Base-by-base conservation (phyloP, 2,329 filamentous ascomycete species). In the Penicillium sclerotiorum region DNA sequence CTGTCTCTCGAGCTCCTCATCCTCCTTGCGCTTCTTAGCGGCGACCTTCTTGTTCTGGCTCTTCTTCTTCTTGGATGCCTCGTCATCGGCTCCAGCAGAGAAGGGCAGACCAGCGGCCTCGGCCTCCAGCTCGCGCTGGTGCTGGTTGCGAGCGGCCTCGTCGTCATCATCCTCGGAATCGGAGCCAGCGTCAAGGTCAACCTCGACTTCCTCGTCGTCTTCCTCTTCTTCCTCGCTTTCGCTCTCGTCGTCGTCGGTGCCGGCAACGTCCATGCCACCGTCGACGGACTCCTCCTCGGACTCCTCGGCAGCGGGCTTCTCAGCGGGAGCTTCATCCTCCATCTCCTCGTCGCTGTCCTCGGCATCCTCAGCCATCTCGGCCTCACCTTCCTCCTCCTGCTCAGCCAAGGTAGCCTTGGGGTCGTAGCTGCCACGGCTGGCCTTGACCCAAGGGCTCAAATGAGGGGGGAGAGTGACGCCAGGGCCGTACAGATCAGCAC, bases 401-500 rank as follows among this genome's bases (percentile, higher is more conserved):
- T 93, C 90, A 53, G 88, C 90, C 47, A 97, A 79, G 28, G 90
- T 84, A 52, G 89, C 79, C 15, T 89, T 94, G 37, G 94, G 94
- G 70, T 99, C 94, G 69, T 99, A 99, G 62, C 87, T 87, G 50
- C 92, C 92, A 67, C 88, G 87, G 52, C 86, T 88, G 54, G 84
- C 81, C 80, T 92, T 93, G 57, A 97, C 91, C 80, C 95, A 99
- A 21, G 94, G 94, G 71, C 92, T 97, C 62, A 99, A 74, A 79
- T 99, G 94, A 11, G 94, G 94, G 18, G 94, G 94, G 25, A 99
- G 79, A 59, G 90, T 86, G 15, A 92, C 88, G 15, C 94, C 94
- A 2, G 94, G 94, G 0, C 87, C 89, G 65, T 99, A 99, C 28
- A 92, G 74, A 66, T 96, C 90, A 25, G 92, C 84, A 58, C 88